These are phyloP conservation scores for Apiotrichum mycotoxinovorans DNA, from an alignment of 1,284 basidiomycete species.

Conservation along the genomic window DNA sequence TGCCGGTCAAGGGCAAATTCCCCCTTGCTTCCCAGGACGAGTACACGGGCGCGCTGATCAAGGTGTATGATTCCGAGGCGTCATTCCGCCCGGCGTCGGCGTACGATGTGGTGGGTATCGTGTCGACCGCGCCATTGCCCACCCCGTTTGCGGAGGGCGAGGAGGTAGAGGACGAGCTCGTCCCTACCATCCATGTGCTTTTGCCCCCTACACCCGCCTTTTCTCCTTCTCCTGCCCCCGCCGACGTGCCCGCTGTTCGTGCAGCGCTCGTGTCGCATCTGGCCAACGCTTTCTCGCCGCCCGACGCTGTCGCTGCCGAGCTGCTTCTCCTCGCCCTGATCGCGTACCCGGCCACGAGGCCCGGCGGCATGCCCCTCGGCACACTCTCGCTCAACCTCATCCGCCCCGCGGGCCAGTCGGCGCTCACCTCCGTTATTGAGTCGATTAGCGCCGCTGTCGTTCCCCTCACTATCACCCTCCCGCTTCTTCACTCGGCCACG, in stretches of 20 bases:
- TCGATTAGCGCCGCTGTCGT: constrained; percentile 32
- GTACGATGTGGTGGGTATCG: constrained; percentile 40
- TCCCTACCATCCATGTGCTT: constrained; percentile 45
- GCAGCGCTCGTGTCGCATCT: constrained; percentile 36
- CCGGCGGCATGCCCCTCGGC: constrained; percentile 35
- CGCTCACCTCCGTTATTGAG: constrained; percentile 18
- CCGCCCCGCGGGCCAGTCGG: constrained; percentile 10
- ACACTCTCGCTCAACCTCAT: constrained; percentile 42
- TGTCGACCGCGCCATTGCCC: constrained; percentile 40
- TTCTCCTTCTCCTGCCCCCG: background rate
- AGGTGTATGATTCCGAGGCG: constrained; percentile 44
- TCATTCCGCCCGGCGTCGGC: constrained; percentile 40
- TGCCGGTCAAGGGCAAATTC: constrained; percentile 33
- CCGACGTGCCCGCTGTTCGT: constrained; percentile 11
- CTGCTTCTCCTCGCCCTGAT: constrained; percentile 40
- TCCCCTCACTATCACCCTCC: constrained; percentile 33
- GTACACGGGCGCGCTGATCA: constrained; percentile 44
- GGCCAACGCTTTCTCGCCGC: constrained; percentile 28
- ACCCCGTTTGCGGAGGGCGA: constrained; percentile 23
- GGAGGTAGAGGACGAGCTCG: constrained; percentile 26
- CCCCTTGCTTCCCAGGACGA: constrained; percentile 26
- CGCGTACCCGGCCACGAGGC: constrained; percentile 34
- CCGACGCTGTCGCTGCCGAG: constrained; percentile 39
- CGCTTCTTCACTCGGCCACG: constrained; percentile 32
- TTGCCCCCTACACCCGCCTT: constrained; percentile 10